These are phyloP conservation scores for Conidiobolus incongruus DNA, from an alignment of 371 early-diverging fungal genomes.

Conservation along the genomic window DNA sequence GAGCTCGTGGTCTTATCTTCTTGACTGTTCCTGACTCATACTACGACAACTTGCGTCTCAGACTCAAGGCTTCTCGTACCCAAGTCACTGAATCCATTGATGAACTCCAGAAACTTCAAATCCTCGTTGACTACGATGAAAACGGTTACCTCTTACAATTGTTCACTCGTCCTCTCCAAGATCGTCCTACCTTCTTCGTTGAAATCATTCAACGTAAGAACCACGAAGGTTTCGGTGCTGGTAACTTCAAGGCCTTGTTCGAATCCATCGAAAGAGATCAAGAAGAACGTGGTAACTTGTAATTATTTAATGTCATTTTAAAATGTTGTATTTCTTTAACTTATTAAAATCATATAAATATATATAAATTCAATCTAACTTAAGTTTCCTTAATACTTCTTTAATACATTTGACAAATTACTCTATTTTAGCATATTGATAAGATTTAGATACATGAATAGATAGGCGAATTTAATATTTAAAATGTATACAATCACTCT, in stretches of 20 bases:
- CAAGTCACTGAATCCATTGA: slow-evolving; percentile 67
- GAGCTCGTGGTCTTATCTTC: slow-evolving; percentile 79
- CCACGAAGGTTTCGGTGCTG: slow-evolving; percentile 92
- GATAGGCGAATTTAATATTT: too few species aligned
- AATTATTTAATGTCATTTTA: too few species aligned
- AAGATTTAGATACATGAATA: too few species aligned
- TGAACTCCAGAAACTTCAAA: slow-evolving; percentile 54
- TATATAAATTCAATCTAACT: too few species aligned
- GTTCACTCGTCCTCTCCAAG: slow-evolving; percentile 82
- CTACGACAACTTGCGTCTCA: slow-evolving; percentile 59
- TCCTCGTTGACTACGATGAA: slow-evolving; percentile 91
- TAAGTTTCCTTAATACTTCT: too few species aligned
- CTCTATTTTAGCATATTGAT: too few species aligned
- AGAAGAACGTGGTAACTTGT: slow-evolving; percentile 69
- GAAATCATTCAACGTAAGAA: slow-evolving; percentile 92
- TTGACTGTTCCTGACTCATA: slow-evolving; percentile 64
- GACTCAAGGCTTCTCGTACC: slow-evolving; percentile 35
- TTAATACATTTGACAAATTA: too few species aligned
- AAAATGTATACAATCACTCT: too few species aligned
- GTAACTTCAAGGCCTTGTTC: slow-evolving; percentile 94
- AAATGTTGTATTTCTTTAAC: too few species aligned
- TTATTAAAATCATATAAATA: too few species aligned
- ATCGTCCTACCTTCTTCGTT: slow-evolving; percentile 87
- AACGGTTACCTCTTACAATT: slow-evolving; percentile 89
- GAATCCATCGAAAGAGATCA: slow-evolving; percentile 88